phyloP scores from a whole-genome alignment of 768 basidiomycete species.

The Leucocoprinus birnbaumii region DNA sequence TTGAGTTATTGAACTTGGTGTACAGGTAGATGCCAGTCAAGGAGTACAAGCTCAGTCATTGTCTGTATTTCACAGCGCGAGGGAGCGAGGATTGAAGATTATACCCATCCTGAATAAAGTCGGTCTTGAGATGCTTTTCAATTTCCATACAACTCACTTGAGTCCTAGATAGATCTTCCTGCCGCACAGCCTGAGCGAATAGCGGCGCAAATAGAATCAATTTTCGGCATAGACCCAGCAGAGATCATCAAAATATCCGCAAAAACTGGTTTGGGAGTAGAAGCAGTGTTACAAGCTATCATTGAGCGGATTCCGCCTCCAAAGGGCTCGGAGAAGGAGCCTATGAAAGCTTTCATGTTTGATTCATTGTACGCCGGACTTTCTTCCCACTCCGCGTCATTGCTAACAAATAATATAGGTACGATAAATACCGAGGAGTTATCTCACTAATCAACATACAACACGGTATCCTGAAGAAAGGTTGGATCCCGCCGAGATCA shows the following conservation, averaged over 20 bases:
- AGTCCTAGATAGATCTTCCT: conserved; percentile 81
- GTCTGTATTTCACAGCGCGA: conserved; percentile 89
- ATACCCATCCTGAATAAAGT: conserved; percentile 96
- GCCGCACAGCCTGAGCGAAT: conserved; percentile 83
- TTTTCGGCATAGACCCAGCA: conserved; percentile 74
- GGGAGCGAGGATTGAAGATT: conserved; percentile 75
- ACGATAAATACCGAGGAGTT: conserved; percentile 94
- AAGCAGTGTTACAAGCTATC: conserved; percentile 74
- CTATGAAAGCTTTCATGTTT: conserved; percentile 85
- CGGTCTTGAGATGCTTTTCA: conserved; percentile 8
- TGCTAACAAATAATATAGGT: conserved; percentile 44
- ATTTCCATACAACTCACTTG: background rate
- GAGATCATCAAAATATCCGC: conserved; percentile 85
- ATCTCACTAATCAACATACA: conserved; percentile 87
- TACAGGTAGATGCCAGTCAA: conserved; percentile 93
- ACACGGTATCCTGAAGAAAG: conserved; percentile 79
- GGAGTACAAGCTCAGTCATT: conserved; percentile 98
- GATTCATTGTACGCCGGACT: conserved; percentile 73
- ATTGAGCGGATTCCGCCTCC: conserved; percentile 86
- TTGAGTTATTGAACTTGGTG: background rate
- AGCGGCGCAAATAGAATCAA: conserved; percentile 75
- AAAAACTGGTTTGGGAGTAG: conserved; percentile 87
- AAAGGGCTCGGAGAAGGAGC: conserved; percentile 42
- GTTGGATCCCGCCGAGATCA: conserved; percentile 31
- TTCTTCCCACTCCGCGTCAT: background rate